Base-by-base conservation (phyloP, 2,329 filamentous ascomycete genomes). In the Mycosphaerella sp. region DNA sequence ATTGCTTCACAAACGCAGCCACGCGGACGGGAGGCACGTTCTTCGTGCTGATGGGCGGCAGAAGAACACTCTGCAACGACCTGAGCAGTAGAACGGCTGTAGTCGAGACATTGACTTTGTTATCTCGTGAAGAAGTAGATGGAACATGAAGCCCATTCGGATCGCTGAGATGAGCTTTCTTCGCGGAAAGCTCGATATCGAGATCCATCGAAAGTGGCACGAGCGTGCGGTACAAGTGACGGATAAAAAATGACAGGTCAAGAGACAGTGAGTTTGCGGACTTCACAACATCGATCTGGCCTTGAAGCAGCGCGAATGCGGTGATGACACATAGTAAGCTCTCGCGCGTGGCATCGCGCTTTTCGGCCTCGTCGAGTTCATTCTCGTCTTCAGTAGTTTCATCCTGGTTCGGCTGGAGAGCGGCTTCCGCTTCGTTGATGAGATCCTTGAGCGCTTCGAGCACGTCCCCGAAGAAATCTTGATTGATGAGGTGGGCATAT, bases 391-490 rank as follows among this genome's bases (percentile, higher is more conserved):
- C 67, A 9, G 72, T 68, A 7, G 67, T 68, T 0, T 78, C 75
- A 12, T 69, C 69, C 0, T 77, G 75, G 13, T 63, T 66, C n/a
- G 72, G 65, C 47, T 73, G 67, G 14, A 70, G 64, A 12, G 77
- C 75, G 12, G 63, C 68, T 51, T 75, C 69, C 46, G 86, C 85
- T 59, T 90, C 81, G 3, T 82, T 80, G 62, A 97, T 91, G 40
- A 98, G 79, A 58, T 98, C 93, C 69, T 95, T 94, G 35, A 98
- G 76, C 0, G 89, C 91, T 71, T 97, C 93, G 9, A 98, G 80
- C 27, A 98, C 78, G 66, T 98, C 93, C 25, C 91, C 93, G 63
- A 98, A 98, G 75, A 98, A 97, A 67, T 98, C 89, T 66, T 98
- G 89, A 73, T 98, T 98, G 77, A 98, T 98, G 53, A 98, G 79